Percentiles rank a stretch among this genome's conserved stretches.
phyloP scores from a whole-genome alignment of 1,284 basidiomycete species.

The Marasmius oreades region DNA sequence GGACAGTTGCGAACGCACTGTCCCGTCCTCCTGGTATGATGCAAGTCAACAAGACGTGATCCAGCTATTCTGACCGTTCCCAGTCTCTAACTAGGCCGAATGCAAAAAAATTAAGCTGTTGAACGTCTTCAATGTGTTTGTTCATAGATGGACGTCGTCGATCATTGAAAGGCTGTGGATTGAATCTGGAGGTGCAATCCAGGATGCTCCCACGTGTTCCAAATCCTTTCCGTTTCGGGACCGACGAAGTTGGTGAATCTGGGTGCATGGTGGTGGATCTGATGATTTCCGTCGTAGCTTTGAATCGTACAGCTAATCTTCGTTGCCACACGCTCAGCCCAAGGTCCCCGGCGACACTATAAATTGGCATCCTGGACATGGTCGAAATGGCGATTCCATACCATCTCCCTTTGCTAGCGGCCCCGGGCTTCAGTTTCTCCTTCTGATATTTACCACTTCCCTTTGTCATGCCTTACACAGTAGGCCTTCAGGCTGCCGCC shows the following conservation, averaged over 20 bases:
- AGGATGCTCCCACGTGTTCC: constrained; percentile 24
- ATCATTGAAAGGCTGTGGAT: constrained; percentile 3
- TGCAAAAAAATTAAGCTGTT: too few relatives aligned
- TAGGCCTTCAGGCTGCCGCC: constrained; percentile 58
- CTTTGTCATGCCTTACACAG: constrained; percentile 44
- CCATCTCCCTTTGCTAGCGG: constrained; percentile 1
- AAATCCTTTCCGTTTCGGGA: constrained; percentile 1
- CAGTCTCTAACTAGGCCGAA: too few relatives aligned
- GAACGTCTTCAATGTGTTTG: neutral
- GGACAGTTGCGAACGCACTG: too few relatives aligned
- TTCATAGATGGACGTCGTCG: constrained; percentile 1
- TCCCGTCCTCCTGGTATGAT: too few relatives aligned
- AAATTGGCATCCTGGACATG: neutral
- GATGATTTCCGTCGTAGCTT: neutral
- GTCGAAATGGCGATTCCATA: constrained; percentile 1
- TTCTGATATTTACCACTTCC: constrained; percentile 5
- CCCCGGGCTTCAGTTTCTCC: neutral
- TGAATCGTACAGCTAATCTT: neutral
- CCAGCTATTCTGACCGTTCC: too few relatives aligned
- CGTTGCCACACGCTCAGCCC: neutral
- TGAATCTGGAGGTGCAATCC: constrained; percentile 1
- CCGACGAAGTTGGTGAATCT: constrained; percentile 24
- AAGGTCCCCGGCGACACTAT: too few relatives aligned
- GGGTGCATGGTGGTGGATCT: constrained; percentile 29
- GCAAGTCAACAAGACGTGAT: too few relatives aligned